Conservation (phyloP, 306 rosid genomes). For the Corylus heterophylla region DNA sequence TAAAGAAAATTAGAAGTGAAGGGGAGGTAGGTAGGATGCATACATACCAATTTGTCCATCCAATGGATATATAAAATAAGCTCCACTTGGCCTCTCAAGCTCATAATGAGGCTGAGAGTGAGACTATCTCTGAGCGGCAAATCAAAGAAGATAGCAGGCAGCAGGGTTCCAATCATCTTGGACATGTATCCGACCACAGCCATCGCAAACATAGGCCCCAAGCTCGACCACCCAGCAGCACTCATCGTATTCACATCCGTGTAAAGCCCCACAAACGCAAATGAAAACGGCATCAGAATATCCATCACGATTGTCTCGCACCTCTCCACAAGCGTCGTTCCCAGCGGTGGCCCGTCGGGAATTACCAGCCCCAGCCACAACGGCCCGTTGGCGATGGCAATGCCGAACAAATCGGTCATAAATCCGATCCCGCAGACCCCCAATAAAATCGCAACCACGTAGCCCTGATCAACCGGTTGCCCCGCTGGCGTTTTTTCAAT, state of each 20-base stretch:
- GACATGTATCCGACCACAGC: slow-evolving; percentile 36
- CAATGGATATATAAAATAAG: slow-evolving; percentile 59
- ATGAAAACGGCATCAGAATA: slow-evolving; percentile 62
- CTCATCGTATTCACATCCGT: slow-evolving; percentile 43
- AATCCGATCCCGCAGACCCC: slow-evolving; percentile 49
- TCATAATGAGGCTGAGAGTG: slow-evolving; percentile 51
- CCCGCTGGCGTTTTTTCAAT: slow-evolving; percentile 48
- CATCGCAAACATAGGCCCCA: slow-evolving; percentile 51
- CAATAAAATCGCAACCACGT: slow-evolving; percentile 38
- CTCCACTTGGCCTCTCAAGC: slow-evolving; percentile 73
- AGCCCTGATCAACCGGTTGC: slow-evolving; percentile 36
- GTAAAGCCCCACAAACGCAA: slow-evolving; percentile 45
- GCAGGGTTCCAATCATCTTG: slow-evolving; percentile 39
- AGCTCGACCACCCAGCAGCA: slow-evolving; percentile 36
- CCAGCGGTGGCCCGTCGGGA: slow-evolving; percentile 80
- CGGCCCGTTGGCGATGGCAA: slow-evolving; percentile 61
- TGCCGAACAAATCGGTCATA: slow-evolving; percentile 54
- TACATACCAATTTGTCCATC: slow-evolving; percentile 63
- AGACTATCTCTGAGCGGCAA: slow-evolving; percentile 57
- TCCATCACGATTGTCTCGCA: slow-evolving; percentile 43
- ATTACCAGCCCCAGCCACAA: slow-evolving; percentile 62
- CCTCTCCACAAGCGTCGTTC: slow-evolving; percentile 47
- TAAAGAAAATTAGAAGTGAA: too few species aligned
- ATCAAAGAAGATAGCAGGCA: slow-evolving; percentile 33
- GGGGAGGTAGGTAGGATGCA: too few species aligned